These are phyloP conservation scores for Globisporangium heterothallicum DNA, from an alignment of 352 stramenopile species.

Conservation along the genomic window DNA sequence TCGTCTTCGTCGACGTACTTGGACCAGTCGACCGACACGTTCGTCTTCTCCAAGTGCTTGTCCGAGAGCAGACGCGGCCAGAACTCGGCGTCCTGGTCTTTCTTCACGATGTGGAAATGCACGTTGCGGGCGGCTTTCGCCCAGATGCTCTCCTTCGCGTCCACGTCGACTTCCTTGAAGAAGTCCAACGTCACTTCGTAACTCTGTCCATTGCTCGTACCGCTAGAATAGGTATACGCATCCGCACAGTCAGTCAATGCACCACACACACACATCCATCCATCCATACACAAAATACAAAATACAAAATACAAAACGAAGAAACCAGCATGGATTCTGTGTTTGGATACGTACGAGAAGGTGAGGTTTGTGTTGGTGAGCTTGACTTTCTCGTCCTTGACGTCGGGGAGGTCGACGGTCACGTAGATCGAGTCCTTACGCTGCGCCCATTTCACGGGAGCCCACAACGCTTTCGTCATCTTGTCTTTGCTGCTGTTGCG, in stretches of 20 bases:
- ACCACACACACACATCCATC: too few species aligned
- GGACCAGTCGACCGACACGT: conserved; percentile 95
- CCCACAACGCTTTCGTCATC: conserved; percentile 61
- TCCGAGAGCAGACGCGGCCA: conserved; percentile 95
- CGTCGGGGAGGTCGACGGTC: conserved; percentile 93
- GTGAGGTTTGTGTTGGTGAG: conserved; percentile 87
- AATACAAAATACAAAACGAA: not conserved
- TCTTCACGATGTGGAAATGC: conserved; percentile 96
- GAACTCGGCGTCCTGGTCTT: conserved; percentile 91
- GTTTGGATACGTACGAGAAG: conserved; percentile 68
- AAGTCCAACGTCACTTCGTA: conserved; percentile 96
- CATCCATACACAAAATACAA: not conserved
- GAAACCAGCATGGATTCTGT: not conserved
- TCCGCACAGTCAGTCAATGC: conserved; percentile 9
- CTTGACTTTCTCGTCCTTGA: conserved; percentile 91
- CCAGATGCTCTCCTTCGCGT: conserved; percentile 91
- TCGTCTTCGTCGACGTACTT: conserved; percentile 97
- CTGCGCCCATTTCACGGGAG: conserved; percentile 95
- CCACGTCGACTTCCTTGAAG: conserved; percentile 91
- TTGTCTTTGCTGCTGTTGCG: conserved; percentile 1
- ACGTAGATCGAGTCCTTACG: conserved; percentile 95
- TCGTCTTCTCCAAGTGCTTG: conserved; percentile 96
- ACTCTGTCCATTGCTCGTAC: conserved; percentile 87
- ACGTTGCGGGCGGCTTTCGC: conserved; percentile 93
- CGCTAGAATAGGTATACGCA: conserved; percentile 28